Evolutionary conservation across 1,139 yeast species (phyloP).

Genomic region (Protomyces macrosporus): DNA sequence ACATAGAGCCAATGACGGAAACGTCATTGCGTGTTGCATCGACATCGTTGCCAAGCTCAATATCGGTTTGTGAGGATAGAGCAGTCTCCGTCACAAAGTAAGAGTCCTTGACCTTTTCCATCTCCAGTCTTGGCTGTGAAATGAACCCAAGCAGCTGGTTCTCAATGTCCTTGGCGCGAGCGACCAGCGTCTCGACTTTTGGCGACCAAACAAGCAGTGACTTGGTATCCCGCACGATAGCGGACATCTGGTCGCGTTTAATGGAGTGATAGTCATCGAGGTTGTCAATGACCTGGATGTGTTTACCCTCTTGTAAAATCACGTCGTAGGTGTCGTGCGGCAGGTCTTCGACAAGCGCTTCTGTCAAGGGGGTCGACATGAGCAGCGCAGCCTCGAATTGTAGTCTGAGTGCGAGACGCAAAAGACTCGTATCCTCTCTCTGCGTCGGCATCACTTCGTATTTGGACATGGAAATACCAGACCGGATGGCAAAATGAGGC

Average conservation of each 20-base stretch:
- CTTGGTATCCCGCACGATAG: slow-evolving; percentile 26
- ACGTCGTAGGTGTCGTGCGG: slow-evolving; percentile 21
- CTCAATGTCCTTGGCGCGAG: slow-evolving; percentile 12
- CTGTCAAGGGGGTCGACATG: slow-evolving; percentile 25
- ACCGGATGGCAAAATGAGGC: slow-evolving; percentile 22
- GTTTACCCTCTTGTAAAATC: slow-evolving; percentile 27
- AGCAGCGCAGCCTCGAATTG: slow-evolving; percentile 28
- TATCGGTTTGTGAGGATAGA: neutral
- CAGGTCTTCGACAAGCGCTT: slow-evolving; percentile 24
- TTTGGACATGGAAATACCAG: slow-evolving; percentile 11
- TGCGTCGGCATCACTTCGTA: neutral
- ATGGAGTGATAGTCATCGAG: slow-evolving; percentile 26
- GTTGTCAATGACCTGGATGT: slow-evolving; percentile 28
- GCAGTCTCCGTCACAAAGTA: slow-evolving; percentile 3
- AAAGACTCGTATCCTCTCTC: neutral
- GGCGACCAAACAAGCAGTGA: slow-evolving; percentile 28
- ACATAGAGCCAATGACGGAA: neutral
- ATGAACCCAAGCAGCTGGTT: neutral
- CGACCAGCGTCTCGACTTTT: slow-evolving; percentile 15
- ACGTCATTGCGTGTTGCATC: neutral
- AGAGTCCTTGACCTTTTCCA: neutral
- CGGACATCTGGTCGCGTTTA: slow-evolving; percentile 28
- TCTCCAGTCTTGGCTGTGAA: neutral
- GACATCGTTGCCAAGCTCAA: neutral
- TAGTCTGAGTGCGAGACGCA: neutral